Conservation (phyloP, 1,284 basidiomycete species). For the Laetiporus sulphureus region DNA sequence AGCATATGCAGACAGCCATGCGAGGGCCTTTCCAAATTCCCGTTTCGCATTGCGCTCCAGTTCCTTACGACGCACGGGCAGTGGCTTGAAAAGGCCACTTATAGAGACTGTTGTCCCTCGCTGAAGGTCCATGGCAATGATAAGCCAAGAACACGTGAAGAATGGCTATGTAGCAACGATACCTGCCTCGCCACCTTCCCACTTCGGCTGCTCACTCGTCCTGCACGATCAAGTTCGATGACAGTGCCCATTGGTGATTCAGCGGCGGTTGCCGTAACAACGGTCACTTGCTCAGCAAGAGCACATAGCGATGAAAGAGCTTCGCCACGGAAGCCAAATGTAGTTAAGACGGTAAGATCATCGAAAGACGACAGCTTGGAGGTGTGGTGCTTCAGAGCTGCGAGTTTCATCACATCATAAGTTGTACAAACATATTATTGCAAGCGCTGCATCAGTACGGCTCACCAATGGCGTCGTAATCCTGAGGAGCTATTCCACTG, state of each 20-base stretch:
- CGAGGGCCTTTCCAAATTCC: constrained; percentile 84
- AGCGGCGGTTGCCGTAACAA: constrained; percentile 68
- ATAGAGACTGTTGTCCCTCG: constrained; percentile 85
- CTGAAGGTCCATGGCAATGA: constrained; percentile 35
- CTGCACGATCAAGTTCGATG: constrained; percentile 66
- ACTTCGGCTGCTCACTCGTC: constrained; percentile 43
- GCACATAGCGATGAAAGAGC: constrained; percentile 92
- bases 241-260: constrained; percentile 74
- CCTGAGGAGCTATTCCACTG: constrained; percentile 70
- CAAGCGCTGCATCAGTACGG: no score
- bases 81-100: constrained; percentile 68
- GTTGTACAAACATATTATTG: no score
- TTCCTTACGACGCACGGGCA: constrained; percentile 92
- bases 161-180: background rate
- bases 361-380: constrained; percentile 82
- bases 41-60: constrained; percentile 87
- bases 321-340: constrained; percentile 97
- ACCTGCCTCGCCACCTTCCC: constrained; percentile 64
- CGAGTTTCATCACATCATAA: no score
- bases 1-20: constrained; percentile 85
- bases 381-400: constrained; percentile 89
- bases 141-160: background rate
- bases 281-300: constrained; percentile 62
- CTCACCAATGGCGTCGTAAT: constrained; percentile 78
- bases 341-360: constrained; percentile 70